Base-by-base conservation (phyloP, 2,329 filamentous ascomycete species). In the Plectosphaerella cucumerina region DNA sequence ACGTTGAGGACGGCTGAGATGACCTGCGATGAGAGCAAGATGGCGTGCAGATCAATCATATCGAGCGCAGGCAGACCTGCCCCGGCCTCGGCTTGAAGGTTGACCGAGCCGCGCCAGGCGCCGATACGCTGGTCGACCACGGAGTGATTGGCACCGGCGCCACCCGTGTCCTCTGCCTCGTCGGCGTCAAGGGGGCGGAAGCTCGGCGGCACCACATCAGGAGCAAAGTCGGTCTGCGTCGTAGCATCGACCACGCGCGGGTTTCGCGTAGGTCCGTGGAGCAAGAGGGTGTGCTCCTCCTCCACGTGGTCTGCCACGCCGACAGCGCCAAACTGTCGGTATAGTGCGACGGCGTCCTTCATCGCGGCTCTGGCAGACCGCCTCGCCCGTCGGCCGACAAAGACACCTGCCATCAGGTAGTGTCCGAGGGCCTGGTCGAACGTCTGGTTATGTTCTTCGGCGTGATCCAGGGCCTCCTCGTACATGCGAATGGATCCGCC, bases 41-140 rank as follows among this genome's bases (percentile, higher is more conserved):
- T 92, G 21, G 86, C 86, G 41, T 89, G 85, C 54, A 92, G 68
- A 65, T 92, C 89, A 62, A 93, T 85, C 85, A 93, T 91, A 69
- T 93, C 89, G 49, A 93, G 77, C 23, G 87, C 84, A 39, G 87
- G 86, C 53, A 91, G 74, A 11, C 85, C 84, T 34, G 74, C 81
- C 3, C 79, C 80, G 18, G 79, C 73, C 56, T 83, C 81, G 6
- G 77, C 67, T 52, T 79, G 76, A 44, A 71, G 63, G 47, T 77
- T 70, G 69, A 82, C 82, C 11, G 80, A 78, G 15, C 80, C 80
- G 58, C 81, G 75, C 82, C 82, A 86, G n/a, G 78, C 80, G 41
- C 79, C 80, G 62, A 84, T 81, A 35, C 80, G 74, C 6, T 74
- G 69, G 48, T 82, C 78, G 1, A 69, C 68, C 55, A 75, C 73